Percentiles rank a stretch among this genome's conserved stretches.
Evolutionary conservation across 2,329 filamentous ascomycete species (phyloP).

Genomic region (Ophiostoma novo-ulmi): DNA sequence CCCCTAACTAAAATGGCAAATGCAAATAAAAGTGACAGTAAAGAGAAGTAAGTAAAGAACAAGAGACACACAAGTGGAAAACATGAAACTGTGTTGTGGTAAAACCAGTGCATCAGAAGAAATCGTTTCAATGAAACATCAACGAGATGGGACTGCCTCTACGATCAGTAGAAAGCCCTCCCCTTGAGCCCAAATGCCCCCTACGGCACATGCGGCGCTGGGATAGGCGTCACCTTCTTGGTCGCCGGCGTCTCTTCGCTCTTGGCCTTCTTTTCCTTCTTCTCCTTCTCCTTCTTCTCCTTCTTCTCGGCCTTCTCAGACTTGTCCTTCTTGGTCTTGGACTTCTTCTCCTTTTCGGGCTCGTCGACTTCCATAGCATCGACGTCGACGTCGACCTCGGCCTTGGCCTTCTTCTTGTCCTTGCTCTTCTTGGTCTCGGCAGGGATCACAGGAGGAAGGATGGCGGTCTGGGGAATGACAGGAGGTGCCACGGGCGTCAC

Average conservation of each 20-base stretch:
- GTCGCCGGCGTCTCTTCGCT: conserved; percentile 11
- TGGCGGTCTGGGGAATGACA: not conserved
- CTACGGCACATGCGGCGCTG: conserved; percentile 23
- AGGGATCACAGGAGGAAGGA: conserved; percentile 12
- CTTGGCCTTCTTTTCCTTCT: conserved; percentile 25
- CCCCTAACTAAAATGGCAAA: conserved; percentile 1
- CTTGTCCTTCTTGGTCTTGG: conserved; percentile 20
- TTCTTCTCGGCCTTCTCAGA: conserved; percentile 19
- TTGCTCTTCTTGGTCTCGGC: conserved; percentile 32
- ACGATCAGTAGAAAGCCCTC: not conserved
- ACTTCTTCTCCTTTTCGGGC: conserved; percentile 18
- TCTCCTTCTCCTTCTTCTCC: conserved; percentile 17
- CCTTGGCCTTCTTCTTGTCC: conserved; percentile 29
- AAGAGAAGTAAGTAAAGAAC: not conserved
- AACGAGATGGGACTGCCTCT: not conserved
- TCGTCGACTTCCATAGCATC: conserved; percentile 15
- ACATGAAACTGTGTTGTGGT: not conserved
- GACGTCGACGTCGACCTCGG: not conserved
- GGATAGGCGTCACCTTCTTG: conserved; percentile 28
- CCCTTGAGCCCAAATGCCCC: not conserved
- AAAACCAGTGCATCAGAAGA: not conserved
- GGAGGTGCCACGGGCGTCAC: not conserved
- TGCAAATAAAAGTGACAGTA: not conserved
- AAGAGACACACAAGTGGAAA: not conserved
- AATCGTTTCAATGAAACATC: not conserved